Base-by-base conservation (phyloP, 1,284 basidiomycete species). In the Uromyces viciae-fabae region DNA sequence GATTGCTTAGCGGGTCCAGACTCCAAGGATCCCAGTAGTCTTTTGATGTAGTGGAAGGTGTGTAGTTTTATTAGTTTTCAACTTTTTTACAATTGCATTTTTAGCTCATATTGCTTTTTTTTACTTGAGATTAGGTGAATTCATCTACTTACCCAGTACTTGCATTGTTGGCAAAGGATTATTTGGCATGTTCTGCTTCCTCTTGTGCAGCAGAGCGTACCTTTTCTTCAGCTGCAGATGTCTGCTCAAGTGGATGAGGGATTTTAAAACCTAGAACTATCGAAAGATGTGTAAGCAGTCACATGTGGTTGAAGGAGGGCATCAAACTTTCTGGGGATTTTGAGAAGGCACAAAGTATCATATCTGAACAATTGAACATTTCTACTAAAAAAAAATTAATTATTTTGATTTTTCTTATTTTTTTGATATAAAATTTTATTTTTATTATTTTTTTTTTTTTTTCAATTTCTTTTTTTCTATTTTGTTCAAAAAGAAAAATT, bases 191-290 rank as follows among this genome's bases (percentile, higher is more conserved):
- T 33, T 72, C 25, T 9, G 69, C 36, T 14, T 52, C n/a, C 0
- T 72, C 69, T 28, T 72, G 69, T 38, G 69, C 69, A 72, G 43
- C 46, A 19, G 68, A 72, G 33, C 42, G 28, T 46, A 72, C 43
- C 4, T 72, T 72, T 72, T 72, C 68, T 15, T 46, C 68, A 19
- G 68, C 68, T n/a, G 68, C 68, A 17, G 68, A 72, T 52, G 68
- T 72, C 17, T 42, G 40, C 40, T 25, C 66, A 3, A 42, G 40
- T 43, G 46, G 40, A 8, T 22, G 46, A 43, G 66, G 66, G 1
- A 49, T 25, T 33, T 69, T 69, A 40, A 11, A 22, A 3, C 66
- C 66, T 2, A 14, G 40, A 31, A 69, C 66, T 22, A 69, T 69
- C 25, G 28, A 42, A 43, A 69, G 46, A 49, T 72, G 38, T 69